Conservation (phyloP, 2,329 filamentous ascomycete genomes). For the Bipolaris cookei region DNA sequence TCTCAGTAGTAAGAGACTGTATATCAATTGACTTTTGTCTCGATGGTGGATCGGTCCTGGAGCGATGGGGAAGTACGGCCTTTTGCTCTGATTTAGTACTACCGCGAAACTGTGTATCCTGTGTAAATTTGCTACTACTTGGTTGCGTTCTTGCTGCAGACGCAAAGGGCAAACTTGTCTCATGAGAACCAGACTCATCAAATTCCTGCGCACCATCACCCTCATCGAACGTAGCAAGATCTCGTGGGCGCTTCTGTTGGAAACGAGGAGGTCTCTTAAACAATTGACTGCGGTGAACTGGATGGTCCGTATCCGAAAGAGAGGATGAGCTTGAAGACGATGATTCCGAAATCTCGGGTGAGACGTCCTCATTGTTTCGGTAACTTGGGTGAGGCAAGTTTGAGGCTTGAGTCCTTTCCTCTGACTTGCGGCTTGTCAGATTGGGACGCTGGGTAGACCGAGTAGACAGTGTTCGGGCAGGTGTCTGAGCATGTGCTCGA, state of each 20-base stretch:
- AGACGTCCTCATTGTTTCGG: constrained; percentile 24
- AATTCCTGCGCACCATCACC: constrained; percentile 47
- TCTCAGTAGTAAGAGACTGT: constrained; percentile 33
- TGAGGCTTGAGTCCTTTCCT: constrained; percentile 19
- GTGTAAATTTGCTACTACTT: constrained; percentile 15
- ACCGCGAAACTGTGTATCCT: constrained; percentile 12
- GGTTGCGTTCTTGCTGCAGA: constrained; percentile 20
- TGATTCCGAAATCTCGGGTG: constrained; percentile 31
- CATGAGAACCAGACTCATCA: constrained; percentile 62
- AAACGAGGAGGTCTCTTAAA: constrained; percentile 53
- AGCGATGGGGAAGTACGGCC: constrained; percentile 6
- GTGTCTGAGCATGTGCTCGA: constrained; percentile 31
- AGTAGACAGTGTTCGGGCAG: constrained; percentile 34
- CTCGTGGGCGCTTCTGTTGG: constrained; percentile 38
- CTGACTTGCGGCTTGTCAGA: constrained; percentile 26
- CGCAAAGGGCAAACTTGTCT: constrained; percentile 54
- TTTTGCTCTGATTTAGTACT: constrained; percentile 20
- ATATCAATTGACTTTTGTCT: constrained; percentile 27
- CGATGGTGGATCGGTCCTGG: constrained; percentile 3
- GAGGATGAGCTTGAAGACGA: constrained; percentile 43
- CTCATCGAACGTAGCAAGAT: constrained; percentile 34
- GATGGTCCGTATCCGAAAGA: constrained; percentile 46
- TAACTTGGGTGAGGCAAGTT: constrained; percentile 11
- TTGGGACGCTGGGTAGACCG: constrained; percentile 36
- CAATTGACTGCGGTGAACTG: constrained; percentile 53